Evolutionary conservation across 192 early-diverging fungal species (phyloP), one percentile per base, ranked within the genome.

Genomic region (Entomortierella beljakovae): DNA sequence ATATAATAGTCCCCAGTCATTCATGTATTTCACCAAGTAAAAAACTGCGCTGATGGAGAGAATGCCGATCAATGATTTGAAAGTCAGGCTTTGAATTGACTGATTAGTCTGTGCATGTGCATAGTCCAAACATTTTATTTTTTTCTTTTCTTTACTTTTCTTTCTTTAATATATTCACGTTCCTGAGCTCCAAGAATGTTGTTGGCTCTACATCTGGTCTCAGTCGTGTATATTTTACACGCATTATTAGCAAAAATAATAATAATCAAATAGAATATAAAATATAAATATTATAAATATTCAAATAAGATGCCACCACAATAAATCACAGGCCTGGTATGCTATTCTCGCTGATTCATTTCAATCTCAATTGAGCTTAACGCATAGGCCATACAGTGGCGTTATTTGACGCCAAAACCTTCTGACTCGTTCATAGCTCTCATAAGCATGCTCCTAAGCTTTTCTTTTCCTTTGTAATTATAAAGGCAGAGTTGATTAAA

Each of bases 401-500:
- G 57, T 34, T 69, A 69, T 69, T 69, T 69, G 31, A 95, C 83
- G 53, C 89, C 88, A 87, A 94, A 95, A 0, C 92, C 92, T 64
- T 91, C 88, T 49, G 92, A 93, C 61, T 95, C 94, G 7, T 64
- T 85, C 53, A 97, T 91, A 1, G 97, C 96, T 43, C 84, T 83
- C 32, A 81, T 33, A 20, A 98, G 67, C 80, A 92, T 90, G 26
- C 87, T 80, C 53, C 85, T 71, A 6, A 98, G 71, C 67, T 92
- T 92, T 25, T 88, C 84, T 57, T 87, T 84, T 15, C 83, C 80
- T 6, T 86, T 63, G 70, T 98, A 97, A 63, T 88, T 84, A 80
- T 91, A 95, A 6, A 98, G 81, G 15, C 94, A 87, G 23, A 98
- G 80, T 69, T 96, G 95, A 72, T 98, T 97, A 68, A 95, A 97